These are phyloP conservation scores for Erigeron canadensis DNA, from an alignment of 129 eudicot genomes.

Conservation along the genomic window DNA sequence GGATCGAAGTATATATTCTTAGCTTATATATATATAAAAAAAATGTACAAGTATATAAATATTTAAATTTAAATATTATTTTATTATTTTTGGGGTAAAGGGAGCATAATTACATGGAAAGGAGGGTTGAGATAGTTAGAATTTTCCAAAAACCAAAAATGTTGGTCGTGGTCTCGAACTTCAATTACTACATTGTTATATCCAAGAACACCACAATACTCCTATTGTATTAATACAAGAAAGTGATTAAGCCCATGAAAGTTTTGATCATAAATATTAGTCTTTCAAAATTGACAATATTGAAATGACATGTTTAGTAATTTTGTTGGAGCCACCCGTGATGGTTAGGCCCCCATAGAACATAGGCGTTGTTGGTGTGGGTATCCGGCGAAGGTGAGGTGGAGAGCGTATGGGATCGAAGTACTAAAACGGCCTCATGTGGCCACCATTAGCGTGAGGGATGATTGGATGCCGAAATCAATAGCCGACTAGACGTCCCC, in stretches of 20 bases:
- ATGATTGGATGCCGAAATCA: too few relatives aligned
- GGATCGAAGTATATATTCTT: too few relatives aligned
- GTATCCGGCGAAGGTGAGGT: too few relatives aligned
- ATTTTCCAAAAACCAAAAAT: slow-evolving; percentile 32
- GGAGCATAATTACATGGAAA: slow-evolving; percentile 20
- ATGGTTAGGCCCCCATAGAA: background rate
- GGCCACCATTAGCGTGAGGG: too few relatives aligned
- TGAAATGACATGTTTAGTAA: background rate
- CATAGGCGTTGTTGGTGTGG: background rate
- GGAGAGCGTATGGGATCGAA: too few relatives aligned
- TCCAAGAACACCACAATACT: slow-evolving; percentile 26
- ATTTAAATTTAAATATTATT: too few relatives aligned
- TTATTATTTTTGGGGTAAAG: slow-evolving; percentile 8
- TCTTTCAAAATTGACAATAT: background rate
- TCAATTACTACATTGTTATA: slow-evolving; percentile 28
- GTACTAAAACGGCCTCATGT: too few relatives aligned
- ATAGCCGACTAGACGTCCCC: too few relatives aligned
- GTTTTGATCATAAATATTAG: background rate
- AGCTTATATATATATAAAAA: too few relatives aligned
- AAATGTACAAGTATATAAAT: too few relatives aligned
- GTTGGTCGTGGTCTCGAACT: slow-evolving; percentile 37
- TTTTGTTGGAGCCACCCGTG: background rate
- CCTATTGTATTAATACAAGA: slow-evolving; percentile 1
- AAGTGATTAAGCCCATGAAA: background rate
- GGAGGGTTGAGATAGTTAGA: slow-evolving; percentile 16